Evolutionary conservation across 441 rosid species (phyloP).

Genomic region (Croton setiger): DNA sequence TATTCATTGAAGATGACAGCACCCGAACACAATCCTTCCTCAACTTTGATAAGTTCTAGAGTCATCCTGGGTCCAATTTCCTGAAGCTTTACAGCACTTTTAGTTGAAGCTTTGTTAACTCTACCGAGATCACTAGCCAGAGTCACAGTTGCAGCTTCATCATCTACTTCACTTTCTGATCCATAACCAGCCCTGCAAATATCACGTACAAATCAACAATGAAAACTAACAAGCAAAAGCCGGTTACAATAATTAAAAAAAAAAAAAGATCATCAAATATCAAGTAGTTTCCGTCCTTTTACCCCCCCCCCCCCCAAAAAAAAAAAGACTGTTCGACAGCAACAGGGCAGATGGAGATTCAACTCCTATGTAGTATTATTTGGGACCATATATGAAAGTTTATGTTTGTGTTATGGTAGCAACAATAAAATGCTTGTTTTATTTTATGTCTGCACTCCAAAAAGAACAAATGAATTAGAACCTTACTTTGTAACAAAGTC

Average conservation of each 20-base stretch:
- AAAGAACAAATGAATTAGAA: background rate
- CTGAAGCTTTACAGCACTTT: conserved; percentile 83
- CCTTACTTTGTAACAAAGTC: conserved; percentile 86
- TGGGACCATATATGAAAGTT: no score
- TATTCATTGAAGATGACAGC: conserved; percentile 65
- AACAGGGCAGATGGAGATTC: no score
- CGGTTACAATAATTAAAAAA: background rate
- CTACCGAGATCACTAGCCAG: conserved; percentile 65
- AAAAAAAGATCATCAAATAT: background rate
- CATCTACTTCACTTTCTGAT: conserved; percentile 85
- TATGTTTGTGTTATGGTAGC: no score
- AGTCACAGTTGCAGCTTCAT: conserved; percentile 88
- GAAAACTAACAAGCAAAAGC: background rate
- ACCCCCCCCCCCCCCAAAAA: no score
- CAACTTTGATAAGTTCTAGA: conserved; percentile 68
- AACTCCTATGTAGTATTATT: no score
- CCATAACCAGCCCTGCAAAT: conserved; percentile 64
- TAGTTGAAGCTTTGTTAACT: conserved; percentile 56
- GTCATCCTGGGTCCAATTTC: conserved; percentile 97
- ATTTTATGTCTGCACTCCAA: no score
- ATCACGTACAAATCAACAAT: conserved; percentile 15
- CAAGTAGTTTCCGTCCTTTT: background rate
- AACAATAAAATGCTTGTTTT: no score
- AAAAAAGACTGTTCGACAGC: no score
- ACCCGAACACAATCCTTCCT: conserved; percentile 86